Evolutionary conservation across 257 asterid genomes (phyloP).

Genomic region (Lantana camara): DNA sequence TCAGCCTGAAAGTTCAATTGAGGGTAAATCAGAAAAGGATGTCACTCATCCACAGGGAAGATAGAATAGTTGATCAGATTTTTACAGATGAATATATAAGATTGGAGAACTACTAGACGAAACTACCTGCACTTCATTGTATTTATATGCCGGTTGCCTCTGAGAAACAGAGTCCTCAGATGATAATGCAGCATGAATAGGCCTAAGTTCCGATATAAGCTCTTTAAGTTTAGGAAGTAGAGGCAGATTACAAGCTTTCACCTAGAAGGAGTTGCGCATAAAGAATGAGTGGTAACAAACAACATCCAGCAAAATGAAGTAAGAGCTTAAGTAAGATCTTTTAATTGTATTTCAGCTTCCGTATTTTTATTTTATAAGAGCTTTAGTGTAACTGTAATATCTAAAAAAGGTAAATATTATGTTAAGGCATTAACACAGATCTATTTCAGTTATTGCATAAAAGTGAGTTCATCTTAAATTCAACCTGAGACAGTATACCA

Average conservation of each 20-base stretch:
- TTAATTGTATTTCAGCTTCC: background rate
- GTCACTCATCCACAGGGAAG: background rate
- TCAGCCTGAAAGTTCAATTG: too few relatives aligned
- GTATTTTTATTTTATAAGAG: too few relatives aligned
- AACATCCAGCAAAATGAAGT: background rate
- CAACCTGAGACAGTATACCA: background rate
- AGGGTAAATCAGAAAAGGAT: background rate
- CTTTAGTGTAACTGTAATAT: too few relatives aligned
- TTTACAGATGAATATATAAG: background rate
- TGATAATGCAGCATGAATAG: conserved; percentile 46
- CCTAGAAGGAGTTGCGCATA: conserved; percentile 35
- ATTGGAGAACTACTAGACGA: background rate
- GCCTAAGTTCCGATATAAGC: conserved; percentile 52
- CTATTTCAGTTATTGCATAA: background rate
- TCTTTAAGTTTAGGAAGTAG: conserved; percentile 51
- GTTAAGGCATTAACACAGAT: background rate
- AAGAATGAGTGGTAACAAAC: background rate
- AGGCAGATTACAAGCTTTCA: conserved; percentile 52
- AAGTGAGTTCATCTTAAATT: background rate
- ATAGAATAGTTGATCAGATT: background rate
- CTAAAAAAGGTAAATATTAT: background rate
- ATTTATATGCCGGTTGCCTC: conserved; percentile 54
- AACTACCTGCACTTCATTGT: conserved; percentile 58
- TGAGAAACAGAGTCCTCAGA: conserved; percentile 38
- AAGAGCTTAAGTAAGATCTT: background rate